Base-by-base conservation (phyloP, 257 asterid genomes). In the Forsythia viridissima region DNA sequence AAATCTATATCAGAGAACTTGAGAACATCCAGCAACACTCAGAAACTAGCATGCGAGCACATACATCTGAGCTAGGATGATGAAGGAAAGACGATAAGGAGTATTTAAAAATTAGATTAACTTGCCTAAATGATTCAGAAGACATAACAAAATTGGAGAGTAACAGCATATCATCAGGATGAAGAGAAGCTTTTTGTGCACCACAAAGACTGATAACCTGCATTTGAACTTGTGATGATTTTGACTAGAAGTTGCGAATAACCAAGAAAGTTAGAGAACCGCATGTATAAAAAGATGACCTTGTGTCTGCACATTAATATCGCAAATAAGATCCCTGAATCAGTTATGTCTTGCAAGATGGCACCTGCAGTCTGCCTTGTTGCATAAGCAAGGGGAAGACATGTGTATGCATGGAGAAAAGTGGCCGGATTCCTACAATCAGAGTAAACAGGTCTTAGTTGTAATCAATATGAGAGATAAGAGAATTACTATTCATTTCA, bases 171-270 rank as follows among this genome's bases (percentile, higher is more conserved):
- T 96, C 99, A 81, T 96, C 99, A 21, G 99, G 97, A 87, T 93
- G 96, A 75, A 93, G 97, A 59, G 97, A 91, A 57, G 94, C 97
- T 82, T 92, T 96, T 76, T 92, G 97, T 78, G 97, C 95, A 52
- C 99, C 97, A 77, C 90, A 93, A 88, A 96, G 95, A 90, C 96
- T 89, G 86, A 96, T 86, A 68, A 96, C 99, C 99, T 95, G 97
- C 89, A 84, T 73, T 86, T 77, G 74, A 80, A 74, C 55, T 11
- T 75, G 76, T 37, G 77, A 80, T 80, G 82, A 15, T 70, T 63
- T 55, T 46, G 21, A 52, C 37, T 63, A 67, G 16, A 30, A 30
- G 8, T 63, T 57, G 30, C 11, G 18, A 63, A 63, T 67, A 74
- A 76, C 66, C 69, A 38, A 76, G n/a, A 46, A 30, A 72, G 69